Percentiles rank a stretch among this genome's conserved stretches.
These are phyloP conservation scores for Clavispora carvajalis DNA, from an alignment of 805 yeast genomes.

Conservation along the genomic window DNA sequence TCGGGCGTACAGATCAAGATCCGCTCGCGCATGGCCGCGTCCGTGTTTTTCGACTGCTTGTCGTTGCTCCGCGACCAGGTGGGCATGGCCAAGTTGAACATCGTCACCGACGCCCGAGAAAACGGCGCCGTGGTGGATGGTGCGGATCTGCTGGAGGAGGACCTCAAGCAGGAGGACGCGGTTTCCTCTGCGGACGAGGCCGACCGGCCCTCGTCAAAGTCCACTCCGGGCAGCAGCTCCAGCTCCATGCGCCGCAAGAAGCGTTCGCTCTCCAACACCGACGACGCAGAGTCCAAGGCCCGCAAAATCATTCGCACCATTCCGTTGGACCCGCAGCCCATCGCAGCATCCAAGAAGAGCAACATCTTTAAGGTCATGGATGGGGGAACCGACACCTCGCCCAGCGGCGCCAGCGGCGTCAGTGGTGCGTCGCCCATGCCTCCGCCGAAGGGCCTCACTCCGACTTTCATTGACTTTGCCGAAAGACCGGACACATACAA, in stretches of 20 bases:
- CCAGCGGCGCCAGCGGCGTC: slow-evolving; percentile 10
- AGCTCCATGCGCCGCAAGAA: slow-evolving; percentile 31
- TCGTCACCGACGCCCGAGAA: slow-evolving; percentile 19
- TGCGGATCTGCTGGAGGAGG: slow-evolving; percentile 19
- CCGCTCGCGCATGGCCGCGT: slow-evolving; percentile 84
- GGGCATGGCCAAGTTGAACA: slow-evolving; percentile 69
- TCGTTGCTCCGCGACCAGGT: slow-evolving; percentile 81
- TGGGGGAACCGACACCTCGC: slow-evolving; percentile 29
- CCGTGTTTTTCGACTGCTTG: slow-evolving; percentile 86
- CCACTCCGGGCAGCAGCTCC: slow-evolving; percentile 37
- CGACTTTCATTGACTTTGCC: neutral
- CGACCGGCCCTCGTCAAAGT: slow-evolving; percentile 21
- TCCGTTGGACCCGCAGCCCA: slow-evolving; percentile 82
- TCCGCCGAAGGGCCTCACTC: neutral
- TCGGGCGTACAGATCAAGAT: slow-evolving; percentile 48
- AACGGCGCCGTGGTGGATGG: slow-evolving; percentile 3
- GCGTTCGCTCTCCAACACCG: slow-evolving; percentile 49
- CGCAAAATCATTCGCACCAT: slow-evolving; percentile 70
- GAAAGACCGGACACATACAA: neutral
- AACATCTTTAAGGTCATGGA: slow-evolving; percentile 35
- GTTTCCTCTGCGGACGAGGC: slow-evolving; percentile 13
- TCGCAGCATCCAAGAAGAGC: slow-evolving; percentile 38
- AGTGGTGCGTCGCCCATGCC: slow-evolving; percentile 6
- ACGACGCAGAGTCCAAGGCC: slow-evolving; percentile 67
- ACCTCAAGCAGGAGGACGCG: slow-evolving; percentile 17